A percentile compares a stretch with the other conserved stretches of the same genome.
Evolutionary conservation across 305 asterid genomes (phyloP).

Genomic region (Fraxinus albicans): DNA sequence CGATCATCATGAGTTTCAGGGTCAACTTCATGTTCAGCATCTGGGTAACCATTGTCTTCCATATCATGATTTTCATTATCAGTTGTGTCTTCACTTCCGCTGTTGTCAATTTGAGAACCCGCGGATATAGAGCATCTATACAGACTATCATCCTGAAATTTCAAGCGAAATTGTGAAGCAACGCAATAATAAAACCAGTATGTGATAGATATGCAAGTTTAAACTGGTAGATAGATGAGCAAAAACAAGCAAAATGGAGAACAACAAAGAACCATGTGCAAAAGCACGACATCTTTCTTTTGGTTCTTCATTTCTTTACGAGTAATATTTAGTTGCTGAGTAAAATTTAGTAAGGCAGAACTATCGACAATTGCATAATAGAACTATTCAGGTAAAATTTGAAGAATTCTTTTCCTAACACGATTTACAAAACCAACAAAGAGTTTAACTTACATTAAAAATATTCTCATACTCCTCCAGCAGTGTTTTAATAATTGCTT

Average conservation of each 20-base stretch:
- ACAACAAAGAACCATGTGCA: neutral
- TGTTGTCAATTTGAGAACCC: conserved; percentile 73
- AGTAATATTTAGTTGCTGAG: neutral
- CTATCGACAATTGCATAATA: neutral
- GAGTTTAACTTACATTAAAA: conserved; percentile 62
- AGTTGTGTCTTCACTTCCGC: conserved; percentile 80
- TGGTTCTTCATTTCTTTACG: conserved; percentile 3
- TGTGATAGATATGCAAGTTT: neutral
- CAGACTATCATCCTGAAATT: conserved; percentile 71
- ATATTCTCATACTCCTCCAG: conserved; percentile 90
- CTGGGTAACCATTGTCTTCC: conserved; percentile 78
- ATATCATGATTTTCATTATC: conserved; percentile 65
- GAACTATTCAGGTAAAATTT: conserved; percentile 6
- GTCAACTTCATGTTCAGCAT: conserved; percentile 85
- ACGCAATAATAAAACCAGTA: neutral
- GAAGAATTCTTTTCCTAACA: conserved; percentile 8
- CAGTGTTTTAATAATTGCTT: conserved; percentile 84
- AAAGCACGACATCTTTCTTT: neutral
- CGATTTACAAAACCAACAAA: conserved; percentile 16
- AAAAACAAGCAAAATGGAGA: neutral
- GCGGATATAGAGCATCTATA: conserved; percentile 84
- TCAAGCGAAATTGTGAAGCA: conserved; percentile 10
- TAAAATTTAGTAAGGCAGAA: neutral
- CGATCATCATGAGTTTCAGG: conserved; percentile 72
- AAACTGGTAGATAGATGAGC: neutral